Conservation (phyloP, 192 early-diverging fungal genomes). For the Coemansia sp. region DNA sequence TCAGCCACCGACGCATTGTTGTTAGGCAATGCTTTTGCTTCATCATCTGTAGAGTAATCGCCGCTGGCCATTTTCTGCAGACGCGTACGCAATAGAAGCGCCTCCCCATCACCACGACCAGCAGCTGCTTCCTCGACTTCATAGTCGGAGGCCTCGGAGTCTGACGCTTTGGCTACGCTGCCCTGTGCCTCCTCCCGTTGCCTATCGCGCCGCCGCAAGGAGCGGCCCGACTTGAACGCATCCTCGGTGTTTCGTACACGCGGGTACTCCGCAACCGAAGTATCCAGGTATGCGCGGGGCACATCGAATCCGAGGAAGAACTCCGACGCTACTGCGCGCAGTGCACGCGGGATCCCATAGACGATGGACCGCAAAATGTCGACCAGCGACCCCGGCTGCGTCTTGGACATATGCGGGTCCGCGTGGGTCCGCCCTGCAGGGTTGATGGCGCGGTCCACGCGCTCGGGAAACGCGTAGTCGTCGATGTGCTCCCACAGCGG, state of each 20-base stretch:
- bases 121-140: too few species aligned
- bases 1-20: neutral
- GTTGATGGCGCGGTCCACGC: slow-evolving; percentile 16
- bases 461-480: slow-evolving; percentile 51
- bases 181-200: neutral
- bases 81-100: neutral
- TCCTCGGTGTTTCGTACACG: slow-evolving; percentile 16
- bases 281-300: slow-evolving; percentile 39
- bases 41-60: neutral
- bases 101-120: neutral
- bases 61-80: neutral
- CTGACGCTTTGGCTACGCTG: neutral
- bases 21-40: neutral
- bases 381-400: slow-evolving; percentile 37
- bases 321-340: slow-evolving; percentile 11
- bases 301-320: slow-evolving; percentile 36
- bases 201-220: neutral
- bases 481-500: slow-evolving; percentile 45
- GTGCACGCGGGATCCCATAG: slow-evolving; percentile 15
- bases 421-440: slow-evolving; percentile 29
- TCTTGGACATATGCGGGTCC: slow-evolving; percentile 26
- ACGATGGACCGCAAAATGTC: slow-evolving; percentile 19
- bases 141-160: neutral
- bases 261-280: slow-evolving; percentile 27
- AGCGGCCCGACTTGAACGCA: slow-evolving; percentile 13